These are phyloP conservation scores for Backusella macrospora DNA, from an alignment of 192 early-diverging fungal genomes.

Conservation along the genomic window DNA sequence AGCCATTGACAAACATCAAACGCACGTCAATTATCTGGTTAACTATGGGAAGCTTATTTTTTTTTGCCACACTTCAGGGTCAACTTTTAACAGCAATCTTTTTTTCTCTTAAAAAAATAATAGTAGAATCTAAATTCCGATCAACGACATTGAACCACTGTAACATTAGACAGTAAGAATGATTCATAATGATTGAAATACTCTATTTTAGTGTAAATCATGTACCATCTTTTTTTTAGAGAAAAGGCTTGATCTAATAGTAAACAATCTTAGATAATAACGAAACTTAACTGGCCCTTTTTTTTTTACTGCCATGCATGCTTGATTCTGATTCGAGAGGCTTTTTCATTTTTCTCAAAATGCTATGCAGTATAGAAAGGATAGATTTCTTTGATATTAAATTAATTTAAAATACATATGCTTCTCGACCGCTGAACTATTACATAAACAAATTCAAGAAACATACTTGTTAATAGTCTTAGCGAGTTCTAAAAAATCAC, in stretches of 20 bases:
- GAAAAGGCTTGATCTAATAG: background rate
- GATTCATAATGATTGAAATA: background rate
- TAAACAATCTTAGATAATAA: background rate
- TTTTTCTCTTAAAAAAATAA: background rate
- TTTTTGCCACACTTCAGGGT: constrained; percentile 7
- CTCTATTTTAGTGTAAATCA: background rate
- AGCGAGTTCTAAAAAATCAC: background rate
- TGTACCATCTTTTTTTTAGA: background rate
- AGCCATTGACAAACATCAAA: background rate
- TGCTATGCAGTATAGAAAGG: background rate
- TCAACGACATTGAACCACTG: background rate
- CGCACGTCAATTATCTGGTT: background rate
- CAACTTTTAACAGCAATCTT: background rate
- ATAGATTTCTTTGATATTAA: background rate
- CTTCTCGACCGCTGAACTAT: background rate
- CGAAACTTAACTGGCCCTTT: background rate
- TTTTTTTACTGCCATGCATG: background rate
- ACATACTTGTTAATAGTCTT: background rate
- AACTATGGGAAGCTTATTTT: background rate
- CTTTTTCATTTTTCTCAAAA: background rate
- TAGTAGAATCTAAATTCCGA: background rate
- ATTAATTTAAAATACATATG: background rate
- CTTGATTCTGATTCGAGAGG: background rate
- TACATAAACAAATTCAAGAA: constrained; percentile 1
- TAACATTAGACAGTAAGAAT: background rate